Conservation (phyloP, 148 eudicot species). For the Camellia japonica region DNA sequence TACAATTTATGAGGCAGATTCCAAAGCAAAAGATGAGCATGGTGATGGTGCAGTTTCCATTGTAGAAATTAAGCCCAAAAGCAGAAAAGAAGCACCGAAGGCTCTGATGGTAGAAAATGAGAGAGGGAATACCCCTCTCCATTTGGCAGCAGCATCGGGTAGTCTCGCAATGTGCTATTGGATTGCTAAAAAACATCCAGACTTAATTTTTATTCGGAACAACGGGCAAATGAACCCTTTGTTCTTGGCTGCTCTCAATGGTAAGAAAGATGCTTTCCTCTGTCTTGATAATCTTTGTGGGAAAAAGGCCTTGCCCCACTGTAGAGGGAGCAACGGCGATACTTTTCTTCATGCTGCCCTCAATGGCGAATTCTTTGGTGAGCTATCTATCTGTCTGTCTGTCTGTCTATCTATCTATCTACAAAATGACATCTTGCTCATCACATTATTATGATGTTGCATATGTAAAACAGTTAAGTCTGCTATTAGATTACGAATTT, state of each 20-base stretch:
- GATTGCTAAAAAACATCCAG: neutral
- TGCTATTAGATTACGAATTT: too few species aligned
- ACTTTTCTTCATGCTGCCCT: constrained; percentile 20
- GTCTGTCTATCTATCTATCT: too few species aligned
- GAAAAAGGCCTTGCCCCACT: neutral
- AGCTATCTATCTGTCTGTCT: neutral
- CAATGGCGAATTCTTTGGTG: constrained; percentile 20
- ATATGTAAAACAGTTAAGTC: too few species aligned
- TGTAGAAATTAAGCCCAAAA: too few species aligned
- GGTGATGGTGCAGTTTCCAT: too few species aligned
- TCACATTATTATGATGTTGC: too few species aligned
- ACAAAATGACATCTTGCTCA: too few species aligned
- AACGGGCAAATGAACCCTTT: neutral
- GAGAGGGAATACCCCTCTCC: constrained; percentile 10
- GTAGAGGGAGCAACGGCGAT: constrained; percentile 19
- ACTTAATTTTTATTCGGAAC: neutral
- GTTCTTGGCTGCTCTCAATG: constrained; percentile 4
- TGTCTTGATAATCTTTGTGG: neutral
- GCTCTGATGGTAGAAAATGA: neutral
- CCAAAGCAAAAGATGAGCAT: too few species aligned
- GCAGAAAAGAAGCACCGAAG: too few species aligned
- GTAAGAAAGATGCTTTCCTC: constrained; percentile 7
- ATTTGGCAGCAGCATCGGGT: constrained; percentile 5
- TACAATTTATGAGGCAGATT: too few species aligned
- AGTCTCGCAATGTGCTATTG: neutral